Percentiles rank a stretch among this genome's conserved stretches.
phyloP scores from a whole-genome alignment of 805 yeast species.

The Lipomyces mesembrius region DNA sequence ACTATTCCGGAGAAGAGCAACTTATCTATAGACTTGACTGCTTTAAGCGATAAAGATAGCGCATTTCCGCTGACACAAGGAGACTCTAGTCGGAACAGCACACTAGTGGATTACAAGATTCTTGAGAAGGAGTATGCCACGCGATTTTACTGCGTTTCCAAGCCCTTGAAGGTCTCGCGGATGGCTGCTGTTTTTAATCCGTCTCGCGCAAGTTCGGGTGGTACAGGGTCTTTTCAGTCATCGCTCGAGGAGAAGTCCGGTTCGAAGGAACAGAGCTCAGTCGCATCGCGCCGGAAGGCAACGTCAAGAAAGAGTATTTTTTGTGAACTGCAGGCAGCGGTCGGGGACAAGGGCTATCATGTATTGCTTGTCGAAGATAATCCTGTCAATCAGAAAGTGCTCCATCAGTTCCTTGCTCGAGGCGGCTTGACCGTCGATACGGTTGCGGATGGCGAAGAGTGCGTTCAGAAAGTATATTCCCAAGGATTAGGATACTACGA shows the following conservation, averaged over 20 bases:
- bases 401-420: constrained; percentile 49
- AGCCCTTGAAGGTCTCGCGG: constrained; percentile 34
- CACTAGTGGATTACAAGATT: constrained; percentile 21
- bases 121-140: constrained; percentile 23
- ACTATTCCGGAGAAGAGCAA: constrained; percentile 1
- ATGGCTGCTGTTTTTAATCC: constrained; percentile 26
- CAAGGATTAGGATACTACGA: constrained; percentile 39
- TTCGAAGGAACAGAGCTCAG: neutral
- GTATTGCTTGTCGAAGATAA: constrained; percentile 92
- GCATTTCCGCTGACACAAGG: neutral
- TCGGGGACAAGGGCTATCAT: constrained; percentile 30
- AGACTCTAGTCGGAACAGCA: neutral
- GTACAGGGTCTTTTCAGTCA: neutral
- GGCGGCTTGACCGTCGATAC: constrained; percentile 43
- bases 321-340: constrained; percentile 34
- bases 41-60: too few species aligned
- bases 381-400: constrained; percentile 86
- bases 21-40: neutral
- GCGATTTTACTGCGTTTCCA: constrained; percentile 34
- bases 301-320: constrained; percentile 35
- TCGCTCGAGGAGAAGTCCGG: neutral
- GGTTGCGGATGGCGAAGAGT: constrained; percentile 45
- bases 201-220: neutral
- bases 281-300: neutral
- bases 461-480: constrained; percentile 39